A percentile compares a stretch with the other conserved stretches of the same genome.
Evolutionary conservation across 2,329 filamentous ascomycete genomes (phyloP).

Genomic region (Myrmaecium sp.): DNA sequence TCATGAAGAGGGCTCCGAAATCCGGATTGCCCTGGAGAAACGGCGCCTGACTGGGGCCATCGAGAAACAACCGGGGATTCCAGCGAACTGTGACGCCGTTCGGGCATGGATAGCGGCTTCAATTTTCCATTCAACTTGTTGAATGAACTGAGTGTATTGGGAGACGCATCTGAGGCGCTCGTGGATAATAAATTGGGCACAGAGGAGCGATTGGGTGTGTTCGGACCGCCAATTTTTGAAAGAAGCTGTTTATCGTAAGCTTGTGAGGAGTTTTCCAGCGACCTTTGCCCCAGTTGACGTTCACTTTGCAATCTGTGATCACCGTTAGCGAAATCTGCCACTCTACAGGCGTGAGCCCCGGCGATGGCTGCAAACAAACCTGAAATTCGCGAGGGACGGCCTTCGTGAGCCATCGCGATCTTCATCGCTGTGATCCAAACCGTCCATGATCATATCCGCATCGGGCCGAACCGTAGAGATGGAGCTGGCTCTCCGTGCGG

Average conservation of each 20-base stretch:
- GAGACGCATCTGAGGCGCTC: constrained; percentile 17
- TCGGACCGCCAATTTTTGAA: constrained; percentile 44
- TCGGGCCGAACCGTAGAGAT: constrained; percentile 19
- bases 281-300: constrained; percentile 38
- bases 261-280: constrained; percentile 41
- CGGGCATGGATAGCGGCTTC: constrained; percentile 28
- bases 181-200: constrained; percentile 14
- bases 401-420: constrained; percentile 16
- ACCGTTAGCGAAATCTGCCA: no score
- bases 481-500: constrained; percentile 22
- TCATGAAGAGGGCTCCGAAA: constrained; percentile 27
- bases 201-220: constrained; percentile 32
- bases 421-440: constrained; percentile 18
- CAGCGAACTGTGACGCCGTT: constrained; percentile 18
- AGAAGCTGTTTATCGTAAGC: constrained; percentile 46
- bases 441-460: constrained; percentile 19
- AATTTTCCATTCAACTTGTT: constrained; percentile 26
- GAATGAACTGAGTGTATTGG: constrained; percentile 19
- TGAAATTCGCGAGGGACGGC: constrained; percentile 23
- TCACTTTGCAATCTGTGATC: constrained; percentile 41
- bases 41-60: constrained; percentile 24
- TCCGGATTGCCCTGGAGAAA: constrained; percentile 25
- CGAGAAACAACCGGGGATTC: constrained; percentile 23
- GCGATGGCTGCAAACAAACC: constrained; percentile 18
- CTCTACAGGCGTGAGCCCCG: no score